phyloP scores from a whole-genome alignment of 108 stramenopile genomes.

The Skeletonema grethae region DNA sequence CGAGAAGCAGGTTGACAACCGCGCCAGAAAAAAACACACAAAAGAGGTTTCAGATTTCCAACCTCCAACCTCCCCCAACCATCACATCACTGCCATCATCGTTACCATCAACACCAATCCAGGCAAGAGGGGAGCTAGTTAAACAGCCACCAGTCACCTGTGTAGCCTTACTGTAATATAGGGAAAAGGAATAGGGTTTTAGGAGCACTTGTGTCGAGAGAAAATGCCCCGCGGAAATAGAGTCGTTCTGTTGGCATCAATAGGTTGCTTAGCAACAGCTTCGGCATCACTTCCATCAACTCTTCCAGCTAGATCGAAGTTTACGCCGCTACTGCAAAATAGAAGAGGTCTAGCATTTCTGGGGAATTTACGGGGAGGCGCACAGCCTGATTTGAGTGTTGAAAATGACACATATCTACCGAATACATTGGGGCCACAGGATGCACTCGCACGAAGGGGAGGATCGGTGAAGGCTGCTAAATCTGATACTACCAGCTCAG shows the following conservation, averaged over 20 bases:
- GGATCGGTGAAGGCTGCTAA: constrained; percentile 7
- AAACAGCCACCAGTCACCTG: neutral
- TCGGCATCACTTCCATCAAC: constrained; percentile 32
- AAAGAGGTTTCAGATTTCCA: neutral
- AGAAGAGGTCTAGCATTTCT: constrained; percentile 4
- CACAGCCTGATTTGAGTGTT: neutral
- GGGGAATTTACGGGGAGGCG: constrained; percentile 27
- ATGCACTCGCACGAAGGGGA: constrained; percentile 16
- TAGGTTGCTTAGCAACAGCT: constrained; percentile 18
- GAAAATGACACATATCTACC: constrained; percentile 9
- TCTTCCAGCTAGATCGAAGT: constrained; percentile 1
- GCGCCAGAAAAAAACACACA: neutral
- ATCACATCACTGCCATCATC: neutral
- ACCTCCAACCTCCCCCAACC: neutral
- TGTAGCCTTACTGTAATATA: neutral
- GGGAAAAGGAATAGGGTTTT: neutral
- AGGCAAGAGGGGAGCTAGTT: neutral
- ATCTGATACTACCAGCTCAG: constrained; percentile 1
- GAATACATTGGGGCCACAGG: neutral
- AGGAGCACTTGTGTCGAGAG: neutral
- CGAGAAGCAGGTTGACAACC: neutral
- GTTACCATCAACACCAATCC: neutral
- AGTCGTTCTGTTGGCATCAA: constrained; percentile 28
- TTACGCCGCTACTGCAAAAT: constrained; percentile 16
- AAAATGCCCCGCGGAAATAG: constrained; percentile 23